Conservation (phyloP, 2,329 filamentous ascomycete genomes). For the Leptographium galeiforme region DNA sequence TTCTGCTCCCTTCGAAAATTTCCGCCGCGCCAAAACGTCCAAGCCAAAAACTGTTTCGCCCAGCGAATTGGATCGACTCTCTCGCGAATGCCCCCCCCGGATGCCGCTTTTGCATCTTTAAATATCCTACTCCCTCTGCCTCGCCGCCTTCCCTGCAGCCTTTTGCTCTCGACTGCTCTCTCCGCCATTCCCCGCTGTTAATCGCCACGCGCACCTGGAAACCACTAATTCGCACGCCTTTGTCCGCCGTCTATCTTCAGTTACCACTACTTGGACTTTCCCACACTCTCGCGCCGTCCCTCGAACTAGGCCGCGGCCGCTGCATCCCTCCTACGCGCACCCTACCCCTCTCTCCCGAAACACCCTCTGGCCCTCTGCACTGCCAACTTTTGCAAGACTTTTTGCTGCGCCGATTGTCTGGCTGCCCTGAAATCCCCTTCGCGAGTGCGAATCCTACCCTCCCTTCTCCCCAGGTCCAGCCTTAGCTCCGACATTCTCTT, state of each 20-base stretch:
- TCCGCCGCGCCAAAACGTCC: background rate
- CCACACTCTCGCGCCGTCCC: background rate
- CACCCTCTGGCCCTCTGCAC: background rate
- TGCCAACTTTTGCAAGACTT: no score
- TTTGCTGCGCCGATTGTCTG: background rate
- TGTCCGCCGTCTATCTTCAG: background rate
- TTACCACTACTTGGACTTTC: background rate
- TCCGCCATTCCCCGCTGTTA: background rate
- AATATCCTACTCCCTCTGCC: slow-evolving; percentile 1
- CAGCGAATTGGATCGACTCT: no score
- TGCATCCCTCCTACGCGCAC: background rate
- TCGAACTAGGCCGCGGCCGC: background rate
- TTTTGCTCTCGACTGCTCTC: background rate
- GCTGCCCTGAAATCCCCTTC: background rate
- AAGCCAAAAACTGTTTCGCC: no score
- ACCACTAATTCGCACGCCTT: background rate
- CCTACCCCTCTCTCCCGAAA: background rate
- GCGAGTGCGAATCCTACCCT: background rate
- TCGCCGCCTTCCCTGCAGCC: background rate
- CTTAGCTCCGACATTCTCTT: slow-evolving; percentile 29
- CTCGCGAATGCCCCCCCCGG: background rate
- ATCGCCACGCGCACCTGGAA: background rate
- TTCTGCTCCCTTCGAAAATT: background rate
- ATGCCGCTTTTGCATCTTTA: background rate
- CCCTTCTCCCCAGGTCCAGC: slow-evolving; percentile 15